phyloP scores from a whole-genome alignment of 2,329 filamentous ascomycete species.

The Fusarium graminum region DNA sequence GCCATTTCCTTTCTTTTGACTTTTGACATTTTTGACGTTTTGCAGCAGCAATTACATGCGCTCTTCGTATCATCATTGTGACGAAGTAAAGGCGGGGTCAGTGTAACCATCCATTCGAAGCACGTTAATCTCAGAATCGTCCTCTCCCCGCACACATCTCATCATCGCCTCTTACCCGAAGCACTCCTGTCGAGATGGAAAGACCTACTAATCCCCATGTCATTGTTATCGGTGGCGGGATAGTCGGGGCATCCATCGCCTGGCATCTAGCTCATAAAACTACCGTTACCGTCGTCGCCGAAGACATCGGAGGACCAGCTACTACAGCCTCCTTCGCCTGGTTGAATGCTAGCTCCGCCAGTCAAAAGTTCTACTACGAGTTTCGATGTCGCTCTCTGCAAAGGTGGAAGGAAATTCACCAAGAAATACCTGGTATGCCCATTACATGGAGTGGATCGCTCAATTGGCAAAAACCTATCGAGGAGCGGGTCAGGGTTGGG shows the following conservation, averaged over 20 bases:
- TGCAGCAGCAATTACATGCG: rapidly evolving
- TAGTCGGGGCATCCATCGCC: slow-evolving; percentile 34
- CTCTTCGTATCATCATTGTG: rapidly evolving
- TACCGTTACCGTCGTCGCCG: slow-evolving; percentile 28
- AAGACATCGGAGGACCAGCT: slow-evolving; percentile 32
- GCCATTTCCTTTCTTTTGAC: not conserved
- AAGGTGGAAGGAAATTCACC: slow-evolving; percentile 27
- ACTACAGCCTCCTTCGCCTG: slow-evolving; percentile 32
- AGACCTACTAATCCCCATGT: not conserved
- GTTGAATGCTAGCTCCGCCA: slow-evolving; percentile 33
- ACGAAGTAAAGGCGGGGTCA: not conserved
- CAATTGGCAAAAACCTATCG: slow-evolving; percentile 28
- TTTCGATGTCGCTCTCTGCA: slow-evolving; percentile 32
- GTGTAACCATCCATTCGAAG: not conserved
- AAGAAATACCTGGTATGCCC: slow-evolving; percentile 16
- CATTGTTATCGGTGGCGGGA: slow-evolving; percentile 34
- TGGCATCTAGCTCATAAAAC: slow-evolving; percentile 31
- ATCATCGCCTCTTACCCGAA: not conserved
- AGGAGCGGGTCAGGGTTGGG: slow-evolving; percentile 2
- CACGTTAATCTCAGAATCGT: not conserved
- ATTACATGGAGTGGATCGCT: slow-evolving; percentile 35
- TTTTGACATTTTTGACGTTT: not conserved
- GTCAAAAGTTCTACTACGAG: slow-evolving; percentile 24
- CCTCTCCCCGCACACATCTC: too few species aligned
- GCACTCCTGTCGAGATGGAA: not conserved